phyloP scores from a whole-genome alignment of 306 rosid genomes.

The Glycine tomentella region DNA sequence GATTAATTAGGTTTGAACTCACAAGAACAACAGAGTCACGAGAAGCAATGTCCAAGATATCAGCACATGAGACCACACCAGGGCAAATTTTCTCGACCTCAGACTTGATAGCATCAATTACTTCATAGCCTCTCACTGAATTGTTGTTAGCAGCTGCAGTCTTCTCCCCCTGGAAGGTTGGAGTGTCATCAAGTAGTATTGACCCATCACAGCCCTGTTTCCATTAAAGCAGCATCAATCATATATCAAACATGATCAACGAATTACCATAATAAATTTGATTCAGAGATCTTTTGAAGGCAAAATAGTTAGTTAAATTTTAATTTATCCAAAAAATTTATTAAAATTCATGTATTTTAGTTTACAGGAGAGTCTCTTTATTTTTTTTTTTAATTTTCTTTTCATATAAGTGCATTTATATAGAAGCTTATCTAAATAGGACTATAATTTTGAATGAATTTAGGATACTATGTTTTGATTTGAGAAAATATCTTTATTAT shows the following conservation, averaged over 20 bases:
- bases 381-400: too few species aligned
- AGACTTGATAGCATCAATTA: slow-evolving; percentile 67
- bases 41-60: slow-evolving; percentile 79
- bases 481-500: too few species aligned
- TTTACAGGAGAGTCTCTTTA: too few species aligned
- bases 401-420: too few species aligned
- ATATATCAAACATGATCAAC: background rate
- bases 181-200: slow-evolving; percentile 71
- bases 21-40: slow-evolving; percentile 78
- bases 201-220: slow-evolving; percentile 93
- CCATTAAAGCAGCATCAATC: background rate
- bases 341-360: too few species aligned
- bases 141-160: slow-evolving; percentile 67
- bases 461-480: too few species aligned
- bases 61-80: slow-evolving; percentile 81
- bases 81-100: slow-evolving; percentile 65
- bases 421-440: too few species aligned
- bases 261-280: too few species aligned
- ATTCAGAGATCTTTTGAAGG: too few species aligned
- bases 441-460: too few species aligned
- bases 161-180: slow-evolving; percentile 68
- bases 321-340: too few species aligned
- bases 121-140: slow-evolving; percentile 70
- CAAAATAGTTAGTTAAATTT: too few species aligned
- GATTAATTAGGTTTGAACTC: slow-evolving; percentile 42